phyloP scores from a whole-genome alignment of 306 rosid species.

The Begonia loranthoides region DNA sequence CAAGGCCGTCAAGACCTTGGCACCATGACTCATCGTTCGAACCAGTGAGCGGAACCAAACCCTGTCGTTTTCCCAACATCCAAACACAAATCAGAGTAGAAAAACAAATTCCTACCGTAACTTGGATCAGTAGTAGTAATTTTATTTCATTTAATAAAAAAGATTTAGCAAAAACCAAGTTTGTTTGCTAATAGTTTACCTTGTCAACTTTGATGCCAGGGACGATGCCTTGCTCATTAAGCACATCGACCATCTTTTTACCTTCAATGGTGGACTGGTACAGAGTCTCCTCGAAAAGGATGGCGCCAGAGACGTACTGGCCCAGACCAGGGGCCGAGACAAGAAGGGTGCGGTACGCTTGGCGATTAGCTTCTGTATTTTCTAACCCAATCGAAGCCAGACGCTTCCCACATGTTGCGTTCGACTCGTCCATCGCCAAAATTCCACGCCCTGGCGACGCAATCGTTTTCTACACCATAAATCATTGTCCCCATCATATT shows the following conservation, averaged over 20 bases:
- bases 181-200: constrained; percentile 20
- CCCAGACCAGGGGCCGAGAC: constrained; percentile 63
- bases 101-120: not conserved
- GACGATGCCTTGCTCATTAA: constrained; percentile 46
- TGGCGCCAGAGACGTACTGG: constrained; percentile 73
- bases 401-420: constrained; percentile 90
- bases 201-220: constrained; percentile 91
- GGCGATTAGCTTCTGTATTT: constrained; percentile 90
- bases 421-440: constrained; percentile 93
- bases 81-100: not conserved
- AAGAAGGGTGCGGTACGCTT: constrained; percentile 78
- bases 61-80: constrained; percentile 29
- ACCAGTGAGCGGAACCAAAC: constrained; percentile 69
- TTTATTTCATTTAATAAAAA: too few species aligned
- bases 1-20: constrained; percentile 94
- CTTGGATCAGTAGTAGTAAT: not conserved
- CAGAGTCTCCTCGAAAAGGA: constrained; percentile 90
- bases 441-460: constrained; percentile 93
- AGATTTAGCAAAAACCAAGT: not conserved
- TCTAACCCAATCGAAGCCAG: constrained; percentile 85
- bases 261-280: constrained; percentile 82
- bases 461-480: constrained; percentile 42
- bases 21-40: constrained; percentile 89
- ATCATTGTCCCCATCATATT: too few species aligned
- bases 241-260: constrained; percentile 70